Conservation (phyloP, 2,329 filamentous ascomycete species). For the Uncinocarpus reesii region DNA sequence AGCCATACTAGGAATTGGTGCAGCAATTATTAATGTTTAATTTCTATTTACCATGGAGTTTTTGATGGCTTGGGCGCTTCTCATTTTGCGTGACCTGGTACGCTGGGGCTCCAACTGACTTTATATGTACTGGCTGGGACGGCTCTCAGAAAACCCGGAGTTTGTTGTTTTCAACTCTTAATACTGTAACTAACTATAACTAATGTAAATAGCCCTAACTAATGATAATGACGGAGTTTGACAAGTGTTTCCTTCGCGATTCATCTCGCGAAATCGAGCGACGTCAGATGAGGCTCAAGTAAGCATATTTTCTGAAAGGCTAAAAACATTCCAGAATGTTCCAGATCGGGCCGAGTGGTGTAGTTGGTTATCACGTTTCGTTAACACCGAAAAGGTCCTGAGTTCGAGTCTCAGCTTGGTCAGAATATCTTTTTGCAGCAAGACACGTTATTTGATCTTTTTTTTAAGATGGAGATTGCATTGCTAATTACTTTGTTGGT, state of each 20-base stretch:
- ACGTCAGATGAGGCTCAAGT: neutral
- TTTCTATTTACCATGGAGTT: neutral
- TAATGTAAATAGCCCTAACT: too few relatives aligned
- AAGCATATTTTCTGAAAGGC: too few relatives aligned
- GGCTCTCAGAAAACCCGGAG: too few relatives aligned
- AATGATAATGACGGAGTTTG: too few relatives aligned
- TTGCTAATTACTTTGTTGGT: too few relatives aligned
- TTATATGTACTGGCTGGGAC: too few relatives aligned
- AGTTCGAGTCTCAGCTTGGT: conserved; percentile 18
- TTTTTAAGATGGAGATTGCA: neutral
- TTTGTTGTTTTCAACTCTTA: too few relatives aligned
- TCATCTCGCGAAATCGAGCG: neutral
- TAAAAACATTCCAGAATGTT: neutral
- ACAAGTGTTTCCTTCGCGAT: too few relatives aligned
- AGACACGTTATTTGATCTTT: neutral
- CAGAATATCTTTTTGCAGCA: conserved; percentile 7
- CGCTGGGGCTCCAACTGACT: too few relatives aligned
- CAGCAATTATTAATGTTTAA: conserved; percentile 17
- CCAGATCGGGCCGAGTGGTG: conserved; percentile 13
- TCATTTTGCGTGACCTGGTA: too few relatives aligned
- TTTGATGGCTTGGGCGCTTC: too few relatives aligned
- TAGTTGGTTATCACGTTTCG: conserved; percentile 16
- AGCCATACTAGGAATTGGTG: conserved; percentile 40
- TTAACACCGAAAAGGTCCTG: conserved; percentile 17
- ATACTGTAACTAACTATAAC: too few relatives aligned